Evolutionary conservation across 176 grass and related monocot genomes (phyloP), one percentile per base, ranked within the genome.

Genomic region (Saccharum officinarum): DNA sequence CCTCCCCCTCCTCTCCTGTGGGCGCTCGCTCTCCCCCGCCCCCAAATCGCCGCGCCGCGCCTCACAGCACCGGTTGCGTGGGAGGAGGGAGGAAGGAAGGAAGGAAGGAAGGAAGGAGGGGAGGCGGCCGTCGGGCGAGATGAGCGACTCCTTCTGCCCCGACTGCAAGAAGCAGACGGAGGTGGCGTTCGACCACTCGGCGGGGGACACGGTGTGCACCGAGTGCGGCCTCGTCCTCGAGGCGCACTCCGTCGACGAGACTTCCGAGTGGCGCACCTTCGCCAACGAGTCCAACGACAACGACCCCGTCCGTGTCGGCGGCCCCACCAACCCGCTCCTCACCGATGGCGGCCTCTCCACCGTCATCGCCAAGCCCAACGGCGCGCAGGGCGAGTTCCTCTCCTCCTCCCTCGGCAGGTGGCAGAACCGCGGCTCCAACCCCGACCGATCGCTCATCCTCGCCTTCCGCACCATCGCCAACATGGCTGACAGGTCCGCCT

Each of bases 211-310:
- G n/a, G 88, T 97, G 83, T 97, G 94, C 83, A 92, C 85, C n/a
- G 92, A 94, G 83, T 97, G 94, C 86, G 94, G 94, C 40, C 92
- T 97, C 40, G 94, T 97, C 68, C 86, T 97, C 18, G 94, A 97
- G 75, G 90, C 92, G 66, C 92, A 94, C 86, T 92, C 92, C 70
- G 88, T 97, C 83, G 94, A 97, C 80, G 94, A 97, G 85, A 97
- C 92, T 44, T 94, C 89, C 54, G 94, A 97, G 87, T 97, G 94
- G 94, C 79, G 94, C 3, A 92, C 92, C 69, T 97, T 97, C 92
- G 94, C 94, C 71, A 94, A 97, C 85, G 94, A 97, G 83, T 94
- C 94, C 57, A 86, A 37, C 82, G 89, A 94, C 83, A 97, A 97
- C 85, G 94, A 97, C 41, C 92, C 92, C 76, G 90, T 94, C 73